Conservation (phyloP, 176 grass and related monocot genomes). For the Bonia amplexicaulis region DNA sequence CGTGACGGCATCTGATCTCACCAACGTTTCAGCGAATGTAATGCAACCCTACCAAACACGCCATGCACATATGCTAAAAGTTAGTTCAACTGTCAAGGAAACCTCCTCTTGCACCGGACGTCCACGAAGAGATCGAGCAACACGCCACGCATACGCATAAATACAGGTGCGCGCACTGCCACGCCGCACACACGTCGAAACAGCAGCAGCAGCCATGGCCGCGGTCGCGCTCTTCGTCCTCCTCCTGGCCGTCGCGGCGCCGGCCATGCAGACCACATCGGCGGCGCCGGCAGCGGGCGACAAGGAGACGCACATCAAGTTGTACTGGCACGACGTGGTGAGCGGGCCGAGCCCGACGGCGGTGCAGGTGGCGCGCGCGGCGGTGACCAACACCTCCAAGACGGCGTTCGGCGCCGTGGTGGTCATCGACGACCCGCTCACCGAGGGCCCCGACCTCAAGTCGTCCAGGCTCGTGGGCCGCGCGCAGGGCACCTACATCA, state of each 20-base stretch:
- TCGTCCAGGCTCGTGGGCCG: slow-evolving; percentile 23
- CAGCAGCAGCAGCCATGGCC: background rate
- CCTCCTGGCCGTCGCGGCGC: background rate
- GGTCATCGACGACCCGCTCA: slow-evolving; percentile 68
- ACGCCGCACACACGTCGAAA: background rate
- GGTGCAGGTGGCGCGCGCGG: slow-evolving; percentile 22
- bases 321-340: slow-evolving; percentile 67
- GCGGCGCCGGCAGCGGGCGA: background rate
- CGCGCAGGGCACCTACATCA: slow-evolving; percentile 55
- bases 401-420: slow-evolving; percentile 45
- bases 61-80: background rate
- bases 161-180: background rate
- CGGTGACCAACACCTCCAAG: slow-evolving; percentile 21
- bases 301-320: slow-evolving; percentile 42
- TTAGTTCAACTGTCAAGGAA: background rate
- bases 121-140: background rate
- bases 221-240: background rate
- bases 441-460: slow-evolving; percentile 26
- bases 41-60: slow-evolving; percentile 20
- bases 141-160: background rate
- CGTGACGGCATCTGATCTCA: too few species aligned
- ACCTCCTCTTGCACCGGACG: background rate
- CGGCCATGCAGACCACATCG: background rate
- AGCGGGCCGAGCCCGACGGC: slow-evolving; percentile 46
- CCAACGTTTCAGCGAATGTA: background rate